A percentile compares a stretch with the other conserved stretches of the same genome.
Evolutionary conservation across 176 grass and related monocot genomes (phyloP).

Genomic region (Tillandsia fasciculata): DNA sequence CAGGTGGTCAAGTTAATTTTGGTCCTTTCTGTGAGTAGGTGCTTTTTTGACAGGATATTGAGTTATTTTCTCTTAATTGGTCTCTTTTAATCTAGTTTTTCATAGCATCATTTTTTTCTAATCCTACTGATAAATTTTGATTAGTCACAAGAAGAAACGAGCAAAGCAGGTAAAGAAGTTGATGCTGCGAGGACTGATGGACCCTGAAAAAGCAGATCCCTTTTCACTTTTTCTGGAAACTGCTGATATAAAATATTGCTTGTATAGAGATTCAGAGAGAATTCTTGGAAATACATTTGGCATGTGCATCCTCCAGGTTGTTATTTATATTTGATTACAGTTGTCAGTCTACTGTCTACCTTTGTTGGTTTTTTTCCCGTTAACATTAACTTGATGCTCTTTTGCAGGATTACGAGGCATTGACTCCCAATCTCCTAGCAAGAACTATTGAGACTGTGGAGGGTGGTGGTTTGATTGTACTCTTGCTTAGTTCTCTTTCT

Average conservation of each 20-base stretch:
- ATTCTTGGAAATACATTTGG: slow-evolving; percentile 95
- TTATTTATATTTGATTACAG: not conserved
- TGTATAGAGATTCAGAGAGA: slow-evolving; percentile 81
- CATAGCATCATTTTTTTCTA: not conserved
- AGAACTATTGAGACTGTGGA: slow-evolving; percentile 91
- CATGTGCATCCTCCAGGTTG: slow-evolving; percentile 96
- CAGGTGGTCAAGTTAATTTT: too few relatives aligned
- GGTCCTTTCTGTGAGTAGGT: too few relatives aligned
- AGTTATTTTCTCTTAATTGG: too few relatives aligned
- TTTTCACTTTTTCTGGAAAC: slow-evolving; percentile 89
- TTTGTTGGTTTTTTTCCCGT: not conserved
- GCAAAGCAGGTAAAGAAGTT: slow-evolving; percentile 93
- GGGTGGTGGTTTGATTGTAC: slow-evolving; percentile 77
- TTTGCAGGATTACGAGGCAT: slow-evolving; percentile 72
- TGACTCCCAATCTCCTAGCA: slow-evolving; percentile 78
- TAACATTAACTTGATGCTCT: not conserved
- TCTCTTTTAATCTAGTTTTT: not conserved
- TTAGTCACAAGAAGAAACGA: slow-evolving; percentile 83
- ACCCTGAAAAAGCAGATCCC: slow-evolving; percentile 84
- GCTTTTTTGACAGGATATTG: too few relatives aligned
- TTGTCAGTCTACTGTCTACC: not conserved
- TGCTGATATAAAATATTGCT: slow-evolving; percentile 69
- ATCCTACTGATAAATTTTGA: not conserved
- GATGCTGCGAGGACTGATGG: slow-evolving; percentile 76
- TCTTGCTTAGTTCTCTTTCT: slow-evolving; percentile 69